Evolutionary conservation across 2,329 filamentous ascomycete species (phyloP), one percentile per base, ranked within the genome.

Genomic region (Lasiodiplodia sp.): DNA sequence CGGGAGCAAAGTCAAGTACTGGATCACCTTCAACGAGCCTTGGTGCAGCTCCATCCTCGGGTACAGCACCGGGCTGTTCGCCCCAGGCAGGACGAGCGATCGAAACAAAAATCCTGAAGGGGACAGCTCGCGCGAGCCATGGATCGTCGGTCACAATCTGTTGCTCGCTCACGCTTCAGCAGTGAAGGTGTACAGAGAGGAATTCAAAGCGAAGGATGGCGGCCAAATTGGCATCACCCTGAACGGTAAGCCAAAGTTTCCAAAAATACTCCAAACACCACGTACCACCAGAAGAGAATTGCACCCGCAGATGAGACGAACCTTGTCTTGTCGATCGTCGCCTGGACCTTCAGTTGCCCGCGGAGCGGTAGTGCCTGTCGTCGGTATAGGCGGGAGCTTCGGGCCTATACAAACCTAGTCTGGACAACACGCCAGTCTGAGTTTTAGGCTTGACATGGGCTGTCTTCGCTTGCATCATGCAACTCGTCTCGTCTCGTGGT

Each of bases 11-110:
- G 92, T 94, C 75, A 93, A 93, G 83, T 86, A 92, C 81, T 97
- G 93, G 93, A 92, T 94, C 79, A 96, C 92, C 31, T 93, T 95
- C 82, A 96, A 96, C 78, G 93, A 97, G 83, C 93, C 93, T 3
- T 96, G 92, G 89, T 96, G 92, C 81, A 92, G 89, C 71, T 88
- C 91, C 65, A 90, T 96, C 70, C 86, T 96, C 52, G 93, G 93
- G 44, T 96, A 95, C 81, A 91, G 86, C 76, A 88, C 87, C 52
- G 93, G 93, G 34, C 83, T 88, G 71, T 94, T 94, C 77, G 93
- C 93, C 12, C 93, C 93, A 0, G 93, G 93, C n/a, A 90, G 88
- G 76, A 92, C 90, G 7, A 93, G 91, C 73, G 90, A 96, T 80
- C 88, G 92, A 71, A 86, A 77, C 70, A 92, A 90, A 84, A 92